Percentiles rank a stretch among this genome's conserved stretches.
phyloP scores from a whole-genome alignment of 495 filamentous ascomycete genomes.

The Amphirosellinia nigrospora region DNA sequence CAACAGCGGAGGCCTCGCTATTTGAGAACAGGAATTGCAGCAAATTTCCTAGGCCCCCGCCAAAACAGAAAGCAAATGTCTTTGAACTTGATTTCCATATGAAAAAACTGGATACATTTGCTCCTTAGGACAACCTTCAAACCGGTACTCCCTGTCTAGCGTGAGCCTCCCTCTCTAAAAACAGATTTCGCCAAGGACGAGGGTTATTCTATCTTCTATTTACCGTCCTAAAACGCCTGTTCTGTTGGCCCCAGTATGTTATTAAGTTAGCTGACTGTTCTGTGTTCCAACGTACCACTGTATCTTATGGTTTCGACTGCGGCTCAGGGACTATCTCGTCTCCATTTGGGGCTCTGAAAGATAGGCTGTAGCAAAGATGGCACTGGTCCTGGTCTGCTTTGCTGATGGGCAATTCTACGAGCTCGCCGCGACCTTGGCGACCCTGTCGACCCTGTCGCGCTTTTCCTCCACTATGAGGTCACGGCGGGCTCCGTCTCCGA shows the following conservation, averaged over 20 bases:
- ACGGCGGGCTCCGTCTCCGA: constrained; percentile 31
- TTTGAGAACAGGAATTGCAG: neutral
- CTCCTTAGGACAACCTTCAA: neutral
- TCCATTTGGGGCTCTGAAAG: constrained; percentile 11
- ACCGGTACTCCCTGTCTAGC: constrained; percentile 12
- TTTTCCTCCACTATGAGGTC: constrained; percentile 33
- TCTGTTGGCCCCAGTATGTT: neutral
- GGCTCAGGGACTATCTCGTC: neutral
- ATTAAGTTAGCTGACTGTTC: constrained; percentile 13
- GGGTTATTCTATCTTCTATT: constrained; percentile 8
- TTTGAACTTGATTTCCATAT: neutral
- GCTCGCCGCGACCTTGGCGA: neutral
- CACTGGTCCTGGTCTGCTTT: neutral
- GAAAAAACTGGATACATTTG: neutral
- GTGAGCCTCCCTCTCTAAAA: constrained; percentile 37
- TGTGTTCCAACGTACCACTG: constrained; percentile 35
- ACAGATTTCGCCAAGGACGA: neutral
- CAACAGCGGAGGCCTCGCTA: constrained; percentile 7
- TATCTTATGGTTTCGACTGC: constrained; percentile 8
- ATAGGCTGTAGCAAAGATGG: neutral
- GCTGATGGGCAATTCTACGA: neutral
- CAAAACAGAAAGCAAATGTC: neutral
- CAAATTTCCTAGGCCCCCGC: neutral
- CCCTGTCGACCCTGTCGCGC: constrained; percentile 2
- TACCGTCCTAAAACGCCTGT: neutral